Evolutionary conservation across 1,139 yeast genomes (phyloP), one percentile per base, ranked within the genome.

Genomic region (Taphrina populina): DNA sequence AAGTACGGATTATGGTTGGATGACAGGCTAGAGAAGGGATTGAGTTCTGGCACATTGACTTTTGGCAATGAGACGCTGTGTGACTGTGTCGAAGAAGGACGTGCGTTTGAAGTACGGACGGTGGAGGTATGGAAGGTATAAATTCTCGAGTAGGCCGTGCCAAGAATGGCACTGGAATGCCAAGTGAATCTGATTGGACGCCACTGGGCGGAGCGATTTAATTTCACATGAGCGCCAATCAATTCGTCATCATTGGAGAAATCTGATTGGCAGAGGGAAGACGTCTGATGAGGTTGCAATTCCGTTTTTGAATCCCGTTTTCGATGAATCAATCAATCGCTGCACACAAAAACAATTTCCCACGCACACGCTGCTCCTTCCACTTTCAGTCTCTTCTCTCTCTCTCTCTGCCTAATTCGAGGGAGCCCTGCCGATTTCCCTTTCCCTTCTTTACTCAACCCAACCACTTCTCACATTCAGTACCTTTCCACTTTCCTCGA

Each of bases 1-100:
- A 88, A 85, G 65, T 90, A 88, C 69, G 98, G 97, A 0, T 73
- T 94, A 20, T 92, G 95, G 90, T 73, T 90, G 20, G 95, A 88
- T 67, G 83, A 80, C 56, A 78, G 82, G 40, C 75, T 92, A 52
- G 74, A 79, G 59, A 76, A 76, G 52, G 98, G 97, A 0, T 90
- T 88, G 0, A 81, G 92, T 33, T 81, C 80, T 64, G 76, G 80
- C 2, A 84, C 94, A 57, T 81, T 81, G 26, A 94, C 99, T 0
- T 92, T 87, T 73, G 96, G 95, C 1, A 92, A 92, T 68, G 96
- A 88, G 62, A 80, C 84, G 1, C 73, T 92, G 61, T 81, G 82
- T 61, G 71, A 70, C 11, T 29, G 53, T 13, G 53, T 43, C 17
- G 49, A 30, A 19, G 78, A 78, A 39, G 80, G 81, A n/a, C 66